These are phyloP conservation scores for Drechslerella dactyloides DNA, from an alignment of 2,329 filamentous ascomycete species.

Conservation along the genomic window DNA sequence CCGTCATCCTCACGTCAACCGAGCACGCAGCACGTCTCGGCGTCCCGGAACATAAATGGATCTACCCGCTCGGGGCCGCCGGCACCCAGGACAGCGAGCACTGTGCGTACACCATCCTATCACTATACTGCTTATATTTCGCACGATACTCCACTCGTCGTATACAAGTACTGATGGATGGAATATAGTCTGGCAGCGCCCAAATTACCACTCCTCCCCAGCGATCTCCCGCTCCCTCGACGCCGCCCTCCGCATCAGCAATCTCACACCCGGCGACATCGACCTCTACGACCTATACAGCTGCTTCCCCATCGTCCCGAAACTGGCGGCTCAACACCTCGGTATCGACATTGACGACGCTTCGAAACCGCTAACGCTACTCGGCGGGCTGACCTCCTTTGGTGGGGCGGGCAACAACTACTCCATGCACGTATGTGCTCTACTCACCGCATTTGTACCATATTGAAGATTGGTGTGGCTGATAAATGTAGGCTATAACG, in stretches of 20 bases:
- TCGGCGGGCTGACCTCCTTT: conserved; percentile 72
- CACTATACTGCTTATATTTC: neutral
- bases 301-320: conserved; percentile 74
- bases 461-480: neutral
- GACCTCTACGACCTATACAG: conserved; percentile 71
- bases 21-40: conserved; percentile 65
- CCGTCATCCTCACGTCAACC: conserved; percentile 67
- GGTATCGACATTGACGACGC: conserved; percentile 61
- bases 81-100: conserved; percentile 66
- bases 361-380: conserved; percentile 65
- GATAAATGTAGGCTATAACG: conserved; percentile 60
- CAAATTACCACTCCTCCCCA: conserved; percentile 66
- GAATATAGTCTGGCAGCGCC: conserved; percentile 67
- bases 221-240: conserved; percentile 67
- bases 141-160: neutral
- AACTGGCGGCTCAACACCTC: conserved; percentile 69
- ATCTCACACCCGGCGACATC: conserved; percentile 63
- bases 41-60: conserved; percentile 66
- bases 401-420: conserved; percentile 76
- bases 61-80: conserved; percentile 70
- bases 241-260: conserved; percentile 62
- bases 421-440: conserved; percentile 66
- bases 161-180: neutral
- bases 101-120: conserved; percentile 59
- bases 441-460: neutral